Evolutionary conservation across 2,329 filamentous ascomycete genomes (phyloP).

Genomic region (Fonsecaea nubica): DNA sequence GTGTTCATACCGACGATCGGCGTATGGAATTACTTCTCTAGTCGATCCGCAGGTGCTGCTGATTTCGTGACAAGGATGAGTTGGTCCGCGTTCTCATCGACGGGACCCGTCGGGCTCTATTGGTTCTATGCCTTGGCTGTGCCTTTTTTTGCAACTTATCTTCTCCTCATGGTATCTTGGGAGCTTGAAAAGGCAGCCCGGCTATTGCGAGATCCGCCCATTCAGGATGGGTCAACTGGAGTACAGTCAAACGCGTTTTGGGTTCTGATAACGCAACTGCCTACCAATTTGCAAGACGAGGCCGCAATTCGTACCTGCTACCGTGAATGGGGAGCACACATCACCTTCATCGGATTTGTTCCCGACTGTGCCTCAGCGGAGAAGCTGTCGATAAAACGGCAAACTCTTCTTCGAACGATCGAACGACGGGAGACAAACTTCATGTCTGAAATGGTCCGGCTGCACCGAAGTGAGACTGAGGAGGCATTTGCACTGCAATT

Average conservation of each 20-base stretch:
- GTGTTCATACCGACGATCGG: background rate
- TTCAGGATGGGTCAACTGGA: background rate
- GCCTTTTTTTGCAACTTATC: background rate
- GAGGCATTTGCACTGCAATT: background rate
- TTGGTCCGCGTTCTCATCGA: slow-evolving; percentile 12
- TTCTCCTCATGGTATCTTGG: slow-evolving; percentile 8
- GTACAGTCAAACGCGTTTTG: background rate
- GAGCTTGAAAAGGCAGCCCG: slow-evolving; percentile 5
- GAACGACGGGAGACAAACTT: slow-evolving; percentile 13
- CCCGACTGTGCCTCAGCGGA: too few species aligned
- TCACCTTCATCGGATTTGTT: slow-evolving; percentile 5
- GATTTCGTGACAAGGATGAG: slow-evolving; percentile 12
- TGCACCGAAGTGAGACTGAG: background rate
- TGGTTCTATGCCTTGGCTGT: slow-evolving; percentile 15
- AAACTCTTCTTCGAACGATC: slow-evolving; percentile 5
- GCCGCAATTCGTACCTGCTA: slow-evolving; percentile 9
- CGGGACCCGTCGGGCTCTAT: slow-evolving; percentile 1
- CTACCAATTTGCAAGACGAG: slow-evolving; percentile 6
- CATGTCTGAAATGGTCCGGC: background rate
- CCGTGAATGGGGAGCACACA: slow-evolving; percentile 6
- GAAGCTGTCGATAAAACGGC: background rate
- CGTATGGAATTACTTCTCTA: background rate
- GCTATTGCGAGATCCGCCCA: background rate
- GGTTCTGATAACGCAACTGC: slow-evolving; percentile 5
- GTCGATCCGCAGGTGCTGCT: background rate